These are phyloP conservation scores for Singerocomus rubriflavus DNA, from an alignment of 1,284 basidiomycete genomes.

Conservation along the genomic window DNA sequence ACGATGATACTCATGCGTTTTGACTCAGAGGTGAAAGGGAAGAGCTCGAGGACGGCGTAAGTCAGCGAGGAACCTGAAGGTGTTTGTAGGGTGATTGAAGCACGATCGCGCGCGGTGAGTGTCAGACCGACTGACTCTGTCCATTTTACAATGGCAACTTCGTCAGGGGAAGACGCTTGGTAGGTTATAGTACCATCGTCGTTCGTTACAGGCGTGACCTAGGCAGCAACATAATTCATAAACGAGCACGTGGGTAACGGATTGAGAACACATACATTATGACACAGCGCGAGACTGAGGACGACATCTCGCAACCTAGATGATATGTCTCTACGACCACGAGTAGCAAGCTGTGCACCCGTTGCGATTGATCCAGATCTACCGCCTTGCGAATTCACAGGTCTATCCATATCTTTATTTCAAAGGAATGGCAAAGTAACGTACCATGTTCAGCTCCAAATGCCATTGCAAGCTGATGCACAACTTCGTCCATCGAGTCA, in stretches of 20 bases:
- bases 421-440: background rate
- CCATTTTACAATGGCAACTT: conserved; percentile 99
- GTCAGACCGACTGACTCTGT: conserved; percentile 93
- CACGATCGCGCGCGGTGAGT: conserved; percentile 85
- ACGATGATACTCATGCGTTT: conserved; percentile 99
- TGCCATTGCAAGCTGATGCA: conserved; percentile 80
- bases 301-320: conserved; percentile 94
- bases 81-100: conserved; percentile 75
- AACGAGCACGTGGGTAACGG: background rate
- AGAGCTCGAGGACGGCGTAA: conserved; percentile 91
- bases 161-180: conserved; percentile 98
- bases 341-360: conserved; percentile 73
- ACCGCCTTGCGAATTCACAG: conserved; percentile 36
- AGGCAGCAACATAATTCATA: background rate
- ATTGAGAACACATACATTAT: conserved; percentile 68
- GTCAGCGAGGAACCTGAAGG: conserved; percentile 59
- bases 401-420: background rate
- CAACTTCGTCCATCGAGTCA: conserved; percentile 98
- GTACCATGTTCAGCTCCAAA: conserved; percentile 59
- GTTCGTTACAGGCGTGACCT: conserved; percentile 94
- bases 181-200: conserved; percentile 95
- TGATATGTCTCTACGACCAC: conserved; percentile 93
- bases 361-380: conserved; percentile 56
- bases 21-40: conserved; percentile 97
- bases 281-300: conserved; percentile 90